Evolutionary conservation across 2,329 filamentous ascomycete species (phyloP), one percentile per base, ranked within the genome.

Genomic region (Juglanconis oblonga): DNA sequence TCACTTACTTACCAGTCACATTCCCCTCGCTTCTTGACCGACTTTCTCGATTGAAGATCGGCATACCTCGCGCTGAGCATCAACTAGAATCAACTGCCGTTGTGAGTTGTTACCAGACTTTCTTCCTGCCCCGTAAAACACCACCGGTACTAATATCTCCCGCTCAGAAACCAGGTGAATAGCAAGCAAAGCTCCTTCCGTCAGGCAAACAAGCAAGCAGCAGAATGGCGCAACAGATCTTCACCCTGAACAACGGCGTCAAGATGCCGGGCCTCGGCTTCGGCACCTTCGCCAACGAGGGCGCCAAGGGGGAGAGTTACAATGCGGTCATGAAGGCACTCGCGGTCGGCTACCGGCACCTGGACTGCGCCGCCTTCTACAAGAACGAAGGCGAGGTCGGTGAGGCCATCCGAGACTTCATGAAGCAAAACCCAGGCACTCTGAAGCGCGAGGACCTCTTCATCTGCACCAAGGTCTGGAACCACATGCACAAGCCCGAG

Each of bases 401-500:
- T 55, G 72, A 79, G 31, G 84, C 80, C 24, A 79, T 87, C 66
- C 78, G 78, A 57, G 81, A 77, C 66, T 76, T 76, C 66, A 68
- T 73, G 32, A 68, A 65, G 64, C 68, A 71, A 58, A 73, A 71
- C 69, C 65, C 71, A 8, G 79, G 62, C 73, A 77, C 76, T 11
- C 76, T 85, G 3, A 76, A 77, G 35, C 77, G 83, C 29, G 72
- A 77, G 57, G 77, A 85, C 65, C 80, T 86, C 67, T 86, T 81
- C 77, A 68, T 86, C 58, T 90, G 87, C 63, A 88, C 86, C 64
- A 91, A 90, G 77, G 79, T 90, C 49, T 87, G 88, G 78, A 89
- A 89, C 76, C 81, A 84, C 67, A 85, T 84, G 77, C 86, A 88
- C 72, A 75, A 79, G 63, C 81, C 79, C 1, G 78, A 84, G 64